These are phyloP conservation scores for Pleomassaria siparia DNA, from an alignment of 2,329 filamentous ascomycete species.

Conservation along the genomic window DNA sequence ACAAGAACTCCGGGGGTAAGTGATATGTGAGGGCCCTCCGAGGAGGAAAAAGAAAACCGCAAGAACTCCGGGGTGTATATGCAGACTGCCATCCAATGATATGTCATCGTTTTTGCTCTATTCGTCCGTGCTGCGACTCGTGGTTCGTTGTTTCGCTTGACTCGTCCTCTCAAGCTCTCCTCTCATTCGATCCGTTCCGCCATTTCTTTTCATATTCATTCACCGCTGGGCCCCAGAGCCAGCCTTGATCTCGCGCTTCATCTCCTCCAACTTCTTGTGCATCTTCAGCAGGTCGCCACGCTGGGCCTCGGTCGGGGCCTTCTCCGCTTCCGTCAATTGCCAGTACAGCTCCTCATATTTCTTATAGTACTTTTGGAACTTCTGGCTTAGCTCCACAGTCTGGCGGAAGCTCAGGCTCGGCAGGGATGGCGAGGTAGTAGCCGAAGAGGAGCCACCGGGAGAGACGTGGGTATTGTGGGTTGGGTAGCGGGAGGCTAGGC, in stretches of 20 bases:
- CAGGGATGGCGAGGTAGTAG: constrained; percentile 36
- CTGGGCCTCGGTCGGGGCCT: constrained; percentile 52
- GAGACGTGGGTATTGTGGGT: constrained; percentile 35
- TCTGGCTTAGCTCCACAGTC: constrained; percentile 49
- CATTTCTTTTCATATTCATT: not conserved
- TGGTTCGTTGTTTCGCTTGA: not conserved
- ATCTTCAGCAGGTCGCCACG: constrained; percentile 56
- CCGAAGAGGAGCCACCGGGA: constrained; percentile 37
- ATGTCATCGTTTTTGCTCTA: not conserved
- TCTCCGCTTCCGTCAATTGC: constrained; percentile 41
- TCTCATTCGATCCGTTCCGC: not conserved
- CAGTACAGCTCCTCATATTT: constrained; percentile 60
- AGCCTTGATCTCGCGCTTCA: constrained; percentile 60
- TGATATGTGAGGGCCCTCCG: not conserved
- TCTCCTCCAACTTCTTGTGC: constrained; percentile 55
- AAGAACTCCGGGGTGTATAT: constrained; percentile 2
- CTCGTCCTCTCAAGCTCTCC: not conserved
- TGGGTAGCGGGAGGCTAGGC: constrained; percentile 38
- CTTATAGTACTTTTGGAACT: constrained; percentile 61
- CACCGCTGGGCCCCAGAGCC: constrained; percentile 33
- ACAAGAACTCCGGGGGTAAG: not conserved
- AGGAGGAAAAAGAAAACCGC: not conserved
- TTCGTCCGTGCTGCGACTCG: not conserved
- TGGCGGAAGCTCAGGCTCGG: constrained; percentile 46
- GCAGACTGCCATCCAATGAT: not conserved